Conservation (phyloP, 768 basidiomycete genomes). For the Jaapia argillacea region DNA sequence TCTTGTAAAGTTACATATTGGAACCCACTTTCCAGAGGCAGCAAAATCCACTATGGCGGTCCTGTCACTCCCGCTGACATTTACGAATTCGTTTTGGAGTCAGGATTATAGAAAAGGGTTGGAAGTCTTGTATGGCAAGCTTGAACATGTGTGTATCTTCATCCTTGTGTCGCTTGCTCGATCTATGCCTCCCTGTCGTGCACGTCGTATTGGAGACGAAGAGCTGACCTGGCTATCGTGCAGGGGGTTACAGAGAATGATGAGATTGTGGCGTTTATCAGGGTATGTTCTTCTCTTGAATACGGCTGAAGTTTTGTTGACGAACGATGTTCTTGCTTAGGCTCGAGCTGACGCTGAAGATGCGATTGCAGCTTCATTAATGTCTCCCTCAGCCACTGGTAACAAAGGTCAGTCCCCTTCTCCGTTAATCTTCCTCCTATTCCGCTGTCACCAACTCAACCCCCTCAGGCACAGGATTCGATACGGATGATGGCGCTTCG, state of each 20-base stretch:
- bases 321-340: slow-evolving; percentile 26
- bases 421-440: slow-evolving; percentile 7
- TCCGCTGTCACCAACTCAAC: background rate
- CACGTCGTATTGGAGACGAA: background rate
- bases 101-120: slow-evolving; percentile 83
- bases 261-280: slow-evolving; percentile 75
- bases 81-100: slow-evolving; percentile 92
- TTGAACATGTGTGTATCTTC: slow-evolving; percentile 54
- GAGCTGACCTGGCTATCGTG: background rate
- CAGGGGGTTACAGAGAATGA: slow-evolving; percentile 80
- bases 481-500: slow-evolving; percentile 78
- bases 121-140: slow-evolving; percentile 63
- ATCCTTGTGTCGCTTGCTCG: slow-evolving; percentile 10
- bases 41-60: slow-evolving; percentile 66
- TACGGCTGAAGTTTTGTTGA: background rate
- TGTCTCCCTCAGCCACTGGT: slow-evolving; percentile 36
- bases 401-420: slow-evolving; percentile 32
- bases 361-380: slow-evolving; percentile 49
- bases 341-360: slow-evolving; percentile 65
- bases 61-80: slow-evolving; percentile 79
- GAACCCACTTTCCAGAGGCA: too few relatives aligned
- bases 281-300: slow-evolving; percentile 35
- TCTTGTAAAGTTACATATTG: too few relatives aligned
- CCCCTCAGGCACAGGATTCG: slow-evolving; percentile 49
- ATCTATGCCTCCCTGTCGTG: too few relatives aligned